Percentiles rank a stretch among this genome's conserved stretches.
Conservation (phyloP, 495 filamentous ascomycete species). For the Cetradonia linearis region DNA sequence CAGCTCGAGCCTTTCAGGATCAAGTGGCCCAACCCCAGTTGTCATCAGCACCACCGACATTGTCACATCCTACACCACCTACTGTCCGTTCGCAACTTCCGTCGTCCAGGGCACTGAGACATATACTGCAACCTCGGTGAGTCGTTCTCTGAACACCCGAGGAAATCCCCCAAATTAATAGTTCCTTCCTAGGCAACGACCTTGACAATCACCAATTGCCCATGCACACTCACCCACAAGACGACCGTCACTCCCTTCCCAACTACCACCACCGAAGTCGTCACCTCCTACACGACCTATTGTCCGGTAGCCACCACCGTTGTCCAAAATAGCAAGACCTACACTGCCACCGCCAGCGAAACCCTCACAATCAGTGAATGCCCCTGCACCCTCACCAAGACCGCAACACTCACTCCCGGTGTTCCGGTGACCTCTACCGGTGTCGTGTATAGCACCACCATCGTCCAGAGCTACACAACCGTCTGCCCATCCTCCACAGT, state of each 20-base stretch:
- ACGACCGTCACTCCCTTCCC: conserved; percentile 35
- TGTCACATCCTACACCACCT: conserved; percentile 69
- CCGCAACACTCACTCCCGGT: conserved; percentile 16
- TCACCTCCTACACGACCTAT: conserved; percentile 72
- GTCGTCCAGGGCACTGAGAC: conserved; percentile 59
- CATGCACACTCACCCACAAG: conserved; percentile 17
- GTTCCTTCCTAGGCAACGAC: conserved; percentile 23
- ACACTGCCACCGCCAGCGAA: conserved; percentile 56
- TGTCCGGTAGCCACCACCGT: conserved; percentile 68
- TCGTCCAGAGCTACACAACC: conserved; percentile 18
- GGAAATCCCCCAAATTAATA: background rate
- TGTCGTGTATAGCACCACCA: conserved; percentile 16
- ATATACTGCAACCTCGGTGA: conserved; percentile 67
- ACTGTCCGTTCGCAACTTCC: conserved; percentile 67
- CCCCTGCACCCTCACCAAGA: conserved; percentile 28
- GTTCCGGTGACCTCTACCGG: conserved; percentile 20
- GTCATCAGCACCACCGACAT: conserved; percentile 57
- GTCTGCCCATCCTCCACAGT: conserved; percentile 22
- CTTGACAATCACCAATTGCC: conserved; percentile 27
- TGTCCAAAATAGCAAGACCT: conserved; percentile 57
- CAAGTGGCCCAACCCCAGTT: conserved; percentile 38
- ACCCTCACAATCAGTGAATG: conserved; percentile 24
- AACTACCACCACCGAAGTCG: conserved; percentile 59
- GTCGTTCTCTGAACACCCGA: conserved; percentile 2
- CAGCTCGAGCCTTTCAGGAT: background rate